Evolutionary conservation across 176 grass and related monocot species (phyloP), one percentile per base, ranked within the genome.

Genomic region (Oryza longistaminata): DNA sequence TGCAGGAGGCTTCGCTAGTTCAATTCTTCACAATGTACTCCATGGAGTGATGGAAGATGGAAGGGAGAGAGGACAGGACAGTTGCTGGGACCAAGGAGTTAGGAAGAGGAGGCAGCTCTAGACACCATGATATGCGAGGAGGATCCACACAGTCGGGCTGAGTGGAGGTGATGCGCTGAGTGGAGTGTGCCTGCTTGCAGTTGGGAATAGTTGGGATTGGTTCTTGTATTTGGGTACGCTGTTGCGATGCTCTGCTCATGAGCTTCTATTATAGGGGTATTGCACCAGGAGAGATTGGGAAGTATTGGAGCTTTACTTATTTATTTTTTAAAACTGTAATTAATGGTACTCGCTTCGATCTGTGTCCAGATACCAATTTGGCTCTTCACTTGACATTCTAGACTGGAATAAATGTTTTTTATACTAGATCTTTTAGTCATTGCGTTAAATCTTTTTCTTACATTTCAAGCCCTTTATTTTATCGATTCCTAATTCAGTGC

Each of bases 381-480:
- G 21, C 58, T 24, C n/a, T 62, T 62, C 55, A 61, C 21, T 19
- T n/a, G 58, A 62, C 58, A 24, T 10, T 1, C 58, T 62, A 11
- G 19, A 62, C 10, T 62, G n/a, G 0, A 62, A n/a, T 11, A 52
- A 40, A 55, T 90, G 29, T 12, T 25, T 71, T 83, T 48, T 31
- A 0, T 74, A 82, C 70, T 0, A 42, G 48, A 87, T 64, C 58
- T 79, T 58, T 70, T 68, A 72, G 68, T 46, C 65, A 17, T 79
- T 82, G 4, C 27, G 46, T 85, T 15, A 42, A 58, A 37, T 67
- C 5, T 58, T 39, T 33, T 74, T 64, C 25, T 49, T 74, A 22
- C 34, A 66, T 45, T 33, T 85, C 14, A 66, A 26, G 5, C 50
- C n/a, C 6, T 62, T 13, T 40, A 40, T 40, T 74, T 78, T 67